Percentiles rank a stretch among this genome's conserved stretches.
These are phyloP conservation scores for Blastomyces percursus DNA, from an alignment of 2,329 filamentous ascomycete species.

Conservation along the genomic window DNA sequence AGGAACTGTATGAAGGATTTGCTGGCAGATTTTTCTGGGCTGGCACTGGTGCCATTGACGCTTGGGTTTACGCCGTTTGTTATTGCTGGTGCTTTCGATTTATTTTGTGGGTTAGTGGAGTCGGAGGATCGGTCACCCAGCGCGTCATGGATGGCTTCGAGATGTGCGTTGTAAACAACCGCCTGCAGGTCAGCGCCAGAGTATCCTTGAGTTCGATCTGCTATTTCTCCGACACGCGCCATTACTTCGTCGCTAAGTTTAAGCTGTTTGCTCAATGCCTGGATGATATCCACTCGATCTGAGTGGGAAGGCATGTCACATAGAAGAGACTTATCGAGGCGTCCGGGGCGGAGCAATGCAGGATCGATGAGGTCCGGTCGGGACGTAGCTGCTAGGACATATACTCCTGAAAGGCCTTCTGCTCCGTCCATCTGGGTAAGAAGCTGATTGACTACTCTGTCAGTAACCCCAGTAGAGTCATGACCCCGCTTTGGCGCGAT, in stretches of 20 bases:
- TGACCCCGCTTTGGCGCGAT: constrained; percentile 96
- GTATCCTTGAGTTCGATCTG: constrained; percentile 71
- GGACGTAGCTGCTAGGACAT: constrained; percentile 88
- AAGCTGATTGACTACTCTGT: constrained; percentile 95
- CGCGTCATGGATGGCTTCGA: constrained; percentile 93
- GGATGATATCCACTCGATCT: constrained; percentile 80
- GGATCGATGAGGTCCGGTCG: constrained; percentile 93
- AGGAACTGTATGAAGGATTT: constrained; percentile 66
- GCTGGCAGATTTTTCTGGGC: constrained; percentile 23
- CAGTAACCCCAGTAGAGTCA: constrained; percentile 95
- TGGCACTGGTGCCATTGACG: constrained; percentile 17
- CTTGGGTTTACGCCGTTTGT: constrained; percentile 16
- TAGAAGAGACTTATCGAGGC: constrained; percentile 83
- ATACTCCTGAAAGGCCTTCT: constrained; percentile 87
- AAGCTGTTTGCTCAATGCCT: constrained; percentile 71
- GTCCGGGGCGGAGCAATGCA: constrained; percentile 77
- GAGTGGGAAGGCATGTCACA: constrained; percentile 75
- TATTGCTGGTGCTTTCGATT: constrained; percentile 18
- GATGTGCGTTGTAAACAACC: constrained; percentile 87
- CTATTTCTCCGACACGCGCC: constrained; percentile 59
- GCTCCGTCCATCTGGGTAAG: constrained; percentile 98
- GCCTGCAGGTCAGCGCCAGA: constrained; percentile 92
- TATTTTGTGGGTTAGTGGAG: constrained; percentile 24
- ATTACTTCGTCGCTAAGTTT: constrained; percentile 58
- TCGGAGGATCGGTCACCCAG: constrained; percentile 49